Evolutionary conservation across 1,284 basidiomycete genomes (phyloP).

Genomic region (Omphalotus olearius): DNA sequence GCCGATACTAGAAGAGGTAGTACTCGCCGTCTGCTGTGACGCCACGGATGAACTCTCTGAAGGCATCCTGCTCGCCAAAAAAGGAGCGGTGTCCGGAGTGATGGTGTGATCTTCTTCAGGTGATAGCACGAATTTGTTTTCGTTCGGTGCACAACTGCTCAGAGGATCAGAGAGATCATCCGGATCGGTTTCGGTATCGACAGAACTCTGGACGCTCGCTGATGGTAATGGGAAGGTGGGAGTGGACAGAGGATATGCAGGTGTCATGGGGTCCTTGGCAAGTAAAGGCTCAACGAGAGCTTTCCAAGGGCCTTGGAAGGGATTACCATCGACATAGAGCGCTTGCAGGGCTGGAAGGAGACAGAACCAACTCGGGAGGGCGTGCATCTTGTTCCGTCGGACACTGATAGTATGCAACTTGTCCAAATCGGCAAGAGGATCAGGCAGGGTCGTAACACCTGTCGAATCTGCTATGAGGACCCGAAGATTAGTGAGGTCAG

Average conservation of each 20-base stretch:
- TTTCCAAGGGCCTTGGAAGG: constrained; percentile 90
- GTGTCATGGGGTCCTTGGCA: constrained; percentile 54
- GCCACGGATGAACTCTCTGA: constrained; percentile 1
- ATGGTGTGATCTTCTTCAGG: constrained; percentile 74
- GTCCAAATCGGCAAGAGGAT: constrained; percentile 62
- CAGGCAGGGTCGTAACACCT: constrained; percentile 71
- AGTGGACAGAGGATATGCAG: constrained; percentile 63
- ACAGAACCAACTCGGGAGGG: constrained; percentile 93
- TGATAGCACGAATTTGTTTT: constrained; percentile 23
- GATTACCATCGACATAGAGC: constrained; percentile 89
- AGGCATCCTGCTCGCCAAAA: constrained; percentile 15
- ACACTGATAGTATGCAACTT: constrained; percentile 85
- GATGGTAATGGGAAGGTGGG: constrained; percentile 53
- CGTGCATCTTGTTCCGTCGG: constrained; percentile 82
- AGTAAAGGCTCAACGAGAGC: constrained; percentile 81
- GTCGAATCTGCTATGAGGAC: constrained; percentile 90
- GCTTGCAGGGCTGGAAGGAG: constrained; percentile 80
- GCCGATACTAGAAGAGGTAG: constrained; percentile 26
- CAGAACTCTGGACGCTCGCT: constrained; percentile 34
- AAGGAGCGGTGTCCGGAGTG: constrained; percentile 52
- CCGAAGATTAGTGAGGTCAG: constrained; percentile 71
- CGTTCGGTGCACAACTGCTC: constrained; percentile 29
- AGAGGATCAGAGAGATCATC: constrained; percentile 53
- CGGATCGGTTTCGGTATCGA: constrained; percentile 31
- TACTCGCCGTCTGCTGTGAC: neutral